phyloP scores from a whole-genome alignment of 176 grass and related monocot genomes.

The Rhynchospora breviuscula region DNA sequence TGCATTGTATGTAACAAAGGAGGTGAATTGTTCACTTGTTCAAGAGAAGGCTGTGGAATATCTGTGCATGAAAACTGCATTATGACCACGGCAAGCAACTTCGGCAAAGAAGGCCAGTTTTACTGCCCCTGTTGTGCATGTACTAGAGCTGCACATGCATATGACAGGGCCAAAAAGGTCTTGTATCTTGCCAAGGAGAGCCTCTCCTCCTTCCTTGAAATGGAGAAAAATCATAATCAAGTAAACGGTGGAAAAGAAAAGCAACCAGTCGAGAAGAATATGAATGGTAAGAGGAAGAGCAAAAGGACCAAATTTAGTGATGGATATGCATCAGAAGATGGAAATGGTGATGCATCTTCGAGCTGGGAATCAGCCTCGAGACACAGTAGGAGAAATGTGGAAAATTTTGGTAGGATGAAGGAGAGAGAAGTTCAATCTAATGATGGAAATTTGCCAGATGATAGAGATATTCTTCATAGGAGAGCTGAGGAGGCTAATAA shows the following conservation, averaged over 20 bases:
- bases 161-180: conserved; percentile 12
- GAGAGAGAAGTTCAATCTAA: conserved; percentile 1
- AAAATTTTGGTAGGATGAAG: background rate
- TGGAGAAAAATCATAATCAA: conserved; percentile 14
- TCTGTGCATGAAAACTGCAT: conserved; percentile 23
- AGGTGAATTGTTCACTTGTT: conserved; percentile 24
- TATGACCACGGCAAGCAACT: background rate
- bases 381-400: background rate
- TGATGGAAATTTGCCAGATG: background rate
- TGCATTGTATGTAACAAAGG: conserved; percentile 15
- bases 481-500: background rate
- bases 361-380: background rate
- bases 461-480: background rate
- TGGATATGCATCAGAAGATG: background rate
- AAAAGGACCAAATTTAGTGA: background rate
- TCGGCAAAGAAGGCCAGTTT: conserved; percentile 6
- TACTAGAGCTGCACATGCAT: conserved; percentile 10
- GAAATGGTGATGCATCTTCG: background rate
- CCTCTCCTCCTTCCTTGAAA: background rate
- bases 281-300: background rate
- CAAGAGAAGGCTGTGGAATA: conserved; percentile 14
- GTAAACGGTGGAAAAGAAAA: background rate
- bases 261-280: background rate
- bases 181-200: conserved; percentile 2
- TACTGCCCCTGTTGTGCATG: conserved; percentile 23